Base-by-base conservation (phyloP, 2,329 filamentous ascomycete genomes). In the Verticillium isaacii region DNA sequence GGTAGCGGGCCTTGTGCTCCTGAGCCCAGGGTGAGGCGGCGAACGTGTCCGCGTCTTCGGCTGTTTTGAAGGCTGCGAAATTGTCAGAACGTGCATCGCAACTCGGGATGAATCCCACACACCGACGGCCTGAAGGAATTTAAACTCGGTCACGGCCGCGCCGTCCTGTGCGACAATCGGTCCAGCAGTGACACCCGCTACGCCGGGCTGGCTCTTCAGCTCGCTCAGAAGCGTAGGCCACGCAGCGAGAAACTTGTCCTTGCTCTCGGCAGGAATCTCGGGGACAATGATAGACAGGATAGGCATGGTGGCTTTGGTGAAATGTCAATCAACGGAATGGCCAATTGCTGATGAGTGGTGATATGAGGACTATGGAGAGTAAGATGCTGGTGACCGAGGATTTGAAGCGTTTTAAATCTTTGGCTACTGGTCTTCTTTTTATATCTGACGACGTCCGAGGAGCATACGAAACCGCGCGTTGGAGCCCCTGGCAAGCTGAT, bases 191-290 rank as follows among this genome's bases (percentile, higher is more conserved):
- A 60, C 58, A 7, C 34, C 54, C 2, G 57, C 19, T 12, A 65
- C 63, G 15, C 62, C 62, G 14, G 62, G 58, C 9, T 64, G 63
- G 29, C 56, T 58, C 3, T 60, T 37, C 2, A 65, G 29, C 1
- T 62, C 63, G 6, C 41, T 58, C 37, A 60, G 56, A 36, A 64
- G 25, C 11, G 52, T 19, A 9, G 63, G 62, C 60, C 60, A 63
- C 2, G 11, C 25, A 1, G 7, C 62, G 34, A 64, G 62, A 32
- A 64, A 62, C 23, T 65, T 62, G 14, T 60, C 62, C 63, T 65
- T 62, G 56, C 60, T 50, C 8, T 60, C 62, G 32, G 58, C 50
- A 5, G 58, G 62, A 7, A 64, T 56, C 7, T 62, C 41, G 14
- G 58, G 39, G 9, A 58, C 55, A 15, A 64, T 29, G n/a, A 58